phyloP scores from a whole-genome alignment of 192 early-diverging fungal genomes.

The Backusella tuberculispora region DNA sequence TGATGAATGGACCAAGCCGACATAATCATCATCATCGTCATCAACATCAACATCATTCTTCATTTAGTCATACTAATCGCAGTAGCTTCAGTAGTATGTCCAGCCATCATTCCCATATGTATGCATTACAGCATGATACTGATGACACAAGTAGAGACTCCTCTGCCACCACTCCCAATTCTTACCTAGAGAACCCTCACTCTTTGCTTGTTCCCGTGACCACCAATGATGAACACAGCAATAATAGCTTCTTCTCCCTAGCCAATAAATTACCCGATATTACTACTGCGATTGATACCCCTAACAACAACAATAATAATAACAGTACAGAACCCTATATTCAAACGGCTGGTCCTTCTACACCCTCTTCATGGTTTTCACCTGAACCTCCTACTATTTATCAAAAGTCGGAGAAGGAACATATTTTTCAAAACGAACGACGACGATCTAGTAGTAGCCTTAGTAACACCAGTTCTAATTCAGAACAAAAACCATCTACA shows the following conservation, averaged over 20 bases:
- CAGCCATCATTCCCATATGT: conserved; percentile 19
- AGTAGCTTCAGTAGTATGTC: conserved; percentile 18
- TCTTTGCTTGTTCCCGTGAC: conserved; percentile 9
- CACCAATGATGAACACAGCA: conserved; percentile 3
- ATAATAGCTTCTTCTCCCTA: conserved; percentile 1
- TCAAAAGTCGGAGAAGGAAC: not conserved
- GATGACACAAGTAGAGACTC: conserved; percentile 18
- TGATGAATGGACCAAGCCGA: not conserved
- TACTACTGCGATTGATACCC: not conserved
- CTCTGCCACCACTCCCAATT: not conserved
- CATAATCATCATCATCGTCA: conserved; percentile 8
- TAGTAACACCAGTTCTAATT: not conserved
- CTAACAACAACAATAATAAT: not conserved
- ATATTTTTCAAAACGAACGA: not conserved
- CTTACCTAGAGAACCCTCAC: not conserved
- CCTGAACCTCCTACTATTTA: conserved; percentile 11
- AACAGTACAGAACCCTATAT: not conserved
- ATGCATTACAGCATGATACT: not conserved
- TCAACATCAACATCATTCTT: not conserved
- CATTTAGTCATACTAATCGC: conserved; percentile 16
- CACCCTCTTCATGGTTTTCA: conserved; percentile 20
- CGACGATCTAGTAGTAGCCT: not conserved
- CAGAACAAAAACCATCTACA: not conserved
- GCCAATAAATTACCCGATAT: conserved; percentile 10
- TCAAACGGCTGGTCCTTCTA: not conserved